These are phyloP conservation scores for Paramecium sonneborni DNA, from an alignment of 73 alveolate species.

Conservation along the genomic window DNA sequence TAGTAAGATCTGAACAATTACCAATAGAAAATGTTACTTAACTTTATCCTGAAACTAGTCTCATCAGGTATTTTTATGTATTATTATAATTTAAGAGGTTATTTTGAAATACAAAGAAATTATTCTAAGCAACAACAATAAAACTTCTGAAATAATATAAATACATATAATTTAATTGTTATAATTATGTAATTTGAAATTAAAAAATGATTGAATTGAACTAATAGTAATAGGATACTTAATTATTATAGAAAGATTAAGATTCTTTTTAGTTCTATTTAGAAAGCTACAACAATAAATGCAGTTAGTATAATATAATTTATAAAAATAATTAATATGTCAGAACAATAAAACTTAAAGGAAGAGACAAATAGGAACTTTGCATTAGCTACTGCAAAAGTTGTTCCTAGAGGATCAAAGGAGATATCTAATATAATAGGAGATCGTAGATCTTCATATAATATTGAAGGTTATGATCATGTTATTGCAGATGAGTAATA, in stretches of 20 bases:
- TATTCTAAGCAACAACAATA: background rate
- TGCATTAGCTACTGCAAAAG: background rate
- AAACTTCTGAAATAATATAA: background rate
- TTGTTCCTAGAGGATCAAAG: background rate
- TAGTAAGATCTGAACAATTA: background rate
- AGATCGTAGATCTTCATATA: constrained; percentile 37
- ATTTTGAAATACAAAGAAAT: background rate
- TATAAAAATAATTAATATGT: background rate
- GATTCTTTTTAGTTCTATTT: too few relatives aligned
- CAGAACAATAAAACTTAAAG: background rate
- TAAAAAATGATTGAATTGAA: background rate
- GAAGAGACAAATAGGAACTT: background rate
- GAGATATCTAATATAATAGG: background rate
- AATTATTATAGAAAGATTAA: too few relatives aligned
- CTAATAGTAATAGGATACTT: too few relatives aligned
- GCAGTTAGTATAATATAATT: background rate
- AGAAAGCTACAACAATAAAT: background rate
- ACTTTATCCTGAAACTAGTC: background rate
- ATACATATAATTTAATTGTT: background rate
- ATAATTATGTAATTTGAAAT: background rate
- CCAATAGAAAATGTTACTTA: background rate
- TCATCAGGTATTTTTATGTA: background rate
- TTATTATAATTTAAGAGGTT: background rate
- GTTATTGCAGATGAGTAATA: constrained; percentile 27
- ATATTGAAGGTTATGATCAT: constrained; percentile 11